A percentile compares a stretch with the other conserved stretches of the same genome.
Evolutionary conservation across 768 basidiomycete genomes (phyloP).

Genomic region (Tricholoma hemisulphureum): DNA sequence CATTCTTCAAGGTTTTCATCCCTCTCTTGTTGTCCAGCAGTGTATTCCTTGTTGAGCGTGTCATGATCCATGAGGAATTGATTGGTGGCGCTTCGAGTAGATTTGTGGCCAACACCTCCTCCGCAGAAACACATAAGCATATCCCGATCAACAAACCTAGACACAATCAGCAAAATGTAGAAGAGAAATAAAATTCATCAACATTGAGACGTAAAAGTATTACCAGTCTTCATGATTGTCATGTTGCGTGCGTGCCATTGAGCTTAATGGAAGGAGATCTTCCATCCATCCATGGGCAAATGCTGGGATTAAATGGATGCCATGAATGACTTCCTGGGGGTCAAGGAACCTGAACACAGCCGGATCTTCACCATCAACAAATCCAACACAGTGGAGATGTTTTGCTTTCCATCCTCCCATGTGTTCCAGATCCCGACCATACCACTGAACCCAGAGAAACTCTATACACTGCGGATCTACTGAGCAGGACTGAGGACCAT

Average conservation of each 20-base stretch:
- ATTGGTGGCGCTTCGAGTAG: not conserved
- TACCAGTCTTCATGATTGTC: not conserved
- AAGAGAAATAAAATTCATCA: not conserved
- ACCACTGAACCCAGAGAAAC: not conserved
- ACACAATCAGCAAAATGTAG: not conserved
- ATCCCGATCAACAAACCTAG: conserved; percentile 2
- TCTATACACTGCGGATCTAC: not conserved
- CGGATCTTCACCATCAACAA: not conserved
- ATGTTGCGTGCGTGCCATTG: not conserved
- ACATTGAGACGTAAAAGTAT: not conserved
- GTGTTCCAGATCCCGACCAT: not conserved
- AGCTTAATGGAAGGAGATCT: not conserved
- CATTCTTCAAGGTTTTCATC: not conserved
- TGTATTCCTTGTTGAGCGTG: not conserved
- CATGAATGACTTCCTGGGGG: not conserved
- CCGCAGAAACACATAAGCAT: conserved; percentile 5
- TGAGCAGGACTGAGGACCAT: too few relatives aligned
- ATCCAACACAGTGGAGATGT: not conserved
- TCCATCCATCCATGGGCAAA: not conserved
- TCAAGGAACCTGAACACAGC: not conserved
- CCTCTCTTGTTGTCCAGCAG: not conserved
- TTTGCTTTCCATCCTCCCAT: not conserved
- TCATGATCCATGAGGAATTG: not conserved
- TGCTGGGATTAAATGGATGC: not conserved
- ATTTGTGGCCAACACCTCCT: conserved; percentile 1